phyloP scores from a whole-genome alignment of 2,329 filamentous ascomycete species.

The Colletotrichum echinochloae region DNA sequence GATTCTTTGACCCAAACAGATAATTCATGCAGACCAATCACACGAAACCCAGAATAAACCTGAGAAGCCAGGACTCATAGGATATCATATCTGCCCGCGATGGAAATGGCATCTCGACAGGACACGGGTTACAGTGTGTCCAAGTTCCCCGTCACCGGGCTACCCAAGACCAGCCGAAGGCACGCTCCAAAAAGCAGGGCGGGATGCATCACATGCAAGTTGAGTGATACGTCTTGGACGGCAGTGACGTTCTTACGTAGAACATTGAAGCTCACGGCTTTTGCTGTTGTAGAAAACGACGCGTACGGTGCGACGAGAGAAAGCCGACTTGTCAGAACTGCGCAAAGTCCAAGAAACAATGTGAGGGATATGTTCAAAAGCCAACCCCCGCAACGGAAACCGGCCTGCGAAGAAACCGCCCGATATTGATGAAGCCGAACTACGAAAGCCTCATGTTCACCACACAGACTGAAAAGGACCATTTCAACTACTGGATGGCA shows the following conservation, averaged over 20 bases:
- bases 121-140: background rate
- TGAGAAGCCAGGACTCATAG: background rate
- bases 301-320: conserved; percentile 11
- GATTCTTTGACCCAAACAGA: background rate
- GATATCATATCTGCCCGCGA: background rate
- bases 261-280: background rate
- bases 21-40: background rate
- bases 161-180: conserved; percentile 8
- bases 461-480: conserved; percentile 26
- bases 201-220: conserved; percentile 34
- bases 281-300: background rate
- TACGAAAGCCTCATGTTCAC: conserved; percentile 24
- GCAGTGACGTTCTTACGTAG: background rate
- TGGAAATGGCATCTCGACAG: no score
- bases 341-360: background rate
- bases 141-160: background rate
- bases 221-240: background rate
- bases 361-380: conserved; percentile 10
- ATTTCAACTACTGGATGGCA: conserved; percentile 24
- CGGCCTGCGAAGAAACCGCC: background rate
- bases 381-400: background rate
- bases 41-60: background rate
- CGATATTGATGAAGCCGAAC: conserved; percentile 4
- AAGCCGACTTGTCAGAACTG: conserved; percentile 14
- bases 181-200: conserved; percentile 11